Base-by-base conservation (phyloP, 2,329 filamentous ascomycete species). In the Penicillium digitatum region DNA sequence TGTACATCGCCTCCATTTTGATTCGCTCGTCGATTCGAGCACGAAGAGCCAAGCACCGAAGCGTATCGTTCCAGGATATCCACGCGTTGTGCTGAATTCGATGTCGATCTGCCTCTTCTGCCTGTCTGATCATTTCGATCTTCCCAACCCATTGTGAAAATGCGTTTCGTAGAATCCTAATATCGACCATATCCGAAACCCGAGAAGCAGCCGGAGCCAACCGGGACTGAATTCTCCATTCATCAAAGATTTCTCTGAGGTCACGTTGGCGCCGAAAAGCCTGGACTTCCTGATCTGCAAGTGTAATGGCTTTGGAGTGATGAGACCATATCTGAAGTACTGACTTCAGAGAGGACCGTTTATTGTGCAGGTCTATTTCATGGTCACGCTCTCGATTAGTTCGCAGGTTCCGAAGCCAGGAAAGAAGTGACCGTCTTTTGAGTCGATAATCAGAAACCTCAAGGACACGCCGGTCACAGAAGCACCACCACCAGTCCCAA, bases 31-130 rank as follows among this genome's bases (percentile, higher is more conserved):
- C 76, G 45, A 85, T 81, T 14, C 77, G 79, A 20, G 76, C 72
- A 46, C 70, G 72, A 2, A 87, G 69, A 16, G 78, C 78, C 61
- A 79, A 75, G 57, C 76, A 79, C 18, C 84, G 81, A 16, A 86
- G 74, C 16, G 74, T 73, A 62, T 87, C 82, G 59, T 86, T 87
- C 85, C 85, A 87, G 11, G 74, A 72, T 1, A 79, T 84, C 75
- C 81, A 84, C 3, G 81, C 76, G 65, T 83, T 83, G 47, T 78
- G 79, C 47, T 85, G 64, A 27, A 86, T 67, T 43, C 82, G 79
- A 60, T 75, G 67, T 11, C 73, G 78, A 64, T 86, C 77, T 31
- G 82, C 71, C 47, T 76, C 69, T 22, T 72, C 70, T 18, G 84
- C 83, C 60, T 78, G 72, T 44, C 71, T 72, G 32, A 78, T 72